Evolutionary conservation across 495 filamentous ascomycete species (phyloP).

Genomic region (Astrothelium macrocarpum): DNA sequence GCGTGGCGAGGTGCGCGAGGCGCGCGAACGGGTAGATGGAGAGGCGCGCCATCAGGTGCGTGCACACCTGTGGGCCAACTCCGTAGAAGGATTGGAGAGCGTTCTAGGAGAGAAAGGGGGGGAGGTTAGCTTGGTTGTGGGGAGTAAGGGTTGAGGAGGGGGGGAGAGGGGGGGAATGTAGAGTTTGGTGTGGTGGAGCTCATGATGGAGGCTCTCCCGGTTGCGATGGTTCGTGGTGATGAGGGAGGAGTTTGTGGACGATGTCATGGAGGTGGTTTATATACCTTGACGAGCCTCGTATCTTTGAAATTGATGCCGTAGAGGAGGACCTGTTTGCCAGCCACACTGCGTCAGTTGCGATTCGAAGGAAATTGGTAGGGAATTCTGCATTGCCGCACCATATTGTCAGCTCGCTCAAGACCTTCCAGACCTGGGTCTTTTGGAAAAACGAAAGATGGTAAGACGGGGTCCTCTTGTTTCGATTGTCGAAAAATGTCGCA

Average conservation of each 20-base stretch:
- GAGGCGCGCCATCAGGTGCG: conserved; percentile 72
- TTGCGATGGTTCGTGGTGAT: background rate
- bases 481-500: background rate
- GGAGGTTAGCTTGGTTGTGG: background rate
- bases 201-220: background rate
- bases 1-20: conserved; percentile 58
- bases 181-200: conserved; percentile 20
- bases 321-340: conserved; percentile 59
- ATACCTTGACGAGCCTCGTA: conserved; percentile 66
- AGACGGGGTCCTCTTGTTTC: background rate
- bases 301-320: conserved; percentile 80
- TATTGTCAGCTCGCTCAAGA: conserved; percentile 25
- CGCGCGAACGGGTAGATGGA: conserved; percentile 73
- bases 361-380: background rate
- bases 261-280: conserved; percentile 13
- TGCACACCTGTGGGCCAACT: conserved; percentile 60
- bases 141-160: background rate
- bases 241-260: background rate
- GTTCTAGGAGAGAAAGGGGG: conserved; percentile 46
- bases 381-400: background rate
- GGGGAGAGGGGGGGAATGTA: conserved; percentile 2
- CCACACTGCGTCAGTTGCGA: background rate
- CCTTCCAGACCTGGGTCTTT: background rate
- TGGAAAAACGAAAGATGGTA: background rate
- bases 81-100: conserved; percentile 85